Base-by-base conservation (phyloP, 805 yeast species). In the Kodamaea leandrae region DNA sequence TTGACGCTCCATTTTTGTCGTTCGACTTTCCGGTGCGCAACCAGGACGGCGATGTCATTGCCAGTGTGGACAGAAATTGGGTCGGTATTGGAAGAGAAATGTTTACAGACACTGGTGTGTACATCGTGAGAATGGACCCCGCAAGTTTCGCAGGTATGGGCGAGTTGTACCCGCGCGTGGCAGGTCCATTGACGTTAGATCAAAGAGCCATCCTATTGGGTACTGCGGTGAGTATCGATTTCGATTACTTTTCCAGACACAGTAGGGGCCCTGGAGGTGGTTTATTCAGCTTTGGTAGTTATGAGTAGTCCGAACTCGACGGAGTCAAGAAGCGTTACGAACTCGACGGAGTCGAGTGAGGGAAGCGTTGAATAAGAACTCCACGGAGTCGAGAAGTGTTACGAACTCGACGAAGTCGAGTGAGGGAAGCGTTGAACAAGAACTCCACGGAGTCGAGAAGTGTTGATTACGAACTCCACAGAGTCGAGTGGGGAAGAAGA, bases 241-340 rank as follows among this genome's bases (percentile, higher is more conserved):
- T 88, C 62, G 99, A 93, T 63, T 93, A 90, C 65, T 93, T 93
- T 63, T 86, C 96, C n/a, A 76, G 98, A 59, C 97, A 90, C 59
- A 82, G 91, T 14, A 53, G 33, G 73, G 35, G 72, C 74, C 16
- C 68, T 67, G 5, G 32, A 6, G 63, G 64, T 1, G 74, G 76
- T 20, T 76, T 82, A 12, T 51, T 74, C 41, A 49, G 59, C 23
- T 61, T 66, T 35, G 60, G 63, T 3, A 48, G 51, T 14, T 53
- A 51, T 39, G 66, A 60, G 32, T 38, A 25, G 30, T n/a, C 4
- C 13, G 12, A 28, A 9, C 17, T 5, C 8, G 6, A 28, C 18
- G 6, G 25, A n/a, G n/a, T n/a, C n/a, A n/a, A n/a, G n/a, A n/a
- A n/a, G n/a, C n/a, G n/a, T n/a, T n/a, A n/a, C n/a, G n/a, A n/a